phyloP scores from a whole-genome alignment of 2,329 filamentous ascomycete genomes.

The Aspergillus fumigatiaffinis region DNA sequence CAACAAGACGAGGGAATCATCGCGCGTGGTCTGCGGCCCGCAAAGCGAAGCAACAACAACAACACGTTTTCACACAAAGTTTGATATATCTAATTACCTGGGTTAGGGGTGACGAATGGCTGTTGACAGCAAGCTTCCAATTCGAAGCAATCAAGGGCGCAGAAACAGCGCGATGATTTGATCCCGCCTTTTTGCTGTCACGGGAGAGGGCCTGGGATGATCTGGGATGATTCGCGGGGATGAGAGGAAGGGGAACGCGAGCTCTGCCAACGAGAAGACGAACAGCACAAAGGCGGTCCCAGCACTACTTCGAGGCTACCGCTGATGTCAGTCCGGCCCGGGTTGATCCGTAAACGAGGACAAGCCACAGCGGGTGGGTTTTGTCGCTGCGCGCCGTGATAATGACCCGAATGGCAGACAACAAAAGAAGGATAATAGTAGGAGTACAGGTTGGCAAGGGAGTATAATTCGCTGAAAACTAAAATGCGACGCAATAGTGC shows the following conservation, averaged over 20 bases:
- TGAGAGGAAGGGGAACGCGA: constrained; percentile 7
- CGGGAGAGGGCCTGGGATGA: constrained; percentile 7
- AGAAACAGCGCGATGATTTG: constrained; percentile 14
- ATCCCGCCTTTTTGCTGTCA: constrained; percentile 9
- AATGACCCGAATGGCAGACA: background rate
- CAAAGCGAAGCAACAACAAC: constrained; percentile 9
- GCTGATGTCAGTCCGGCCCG: constrained; percentile 25
- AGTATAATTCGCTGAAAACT: background rate
- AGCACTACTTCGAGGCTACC: constrained; percentile 14
- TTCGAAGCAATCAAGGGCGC: constrained; percentile 17
- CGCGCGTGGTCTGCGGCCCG: constrained; percentile 15
- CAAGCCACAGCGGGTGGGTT: background rate
- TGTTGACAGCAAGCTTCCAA: constrained; percentile 4
- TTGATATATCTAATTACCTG: constrained; percentile 9
- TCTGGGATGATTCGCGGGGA: constrained; percentile 18
- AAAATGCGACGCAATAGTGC: background rate
- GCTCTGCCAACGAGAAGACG: constrained; percentile 19
- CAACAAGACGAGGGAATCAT: constrained; percentile 1
- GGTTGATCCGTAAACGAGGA: constrained; percentile 17
- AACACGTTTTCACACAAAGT: constrained; percentile 10
- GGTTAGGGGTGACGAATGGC: constrained; percentile 6
- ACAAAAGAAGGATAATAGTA: background rate
- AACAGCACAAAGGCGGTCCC: constrained; percentile 10
- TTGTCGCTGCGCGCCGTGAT: background rate
- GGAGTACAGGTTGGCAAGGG: background rate